Conservation (phyloP, 176 grass and related monocot species). For the Ananas comosus region DNA sequence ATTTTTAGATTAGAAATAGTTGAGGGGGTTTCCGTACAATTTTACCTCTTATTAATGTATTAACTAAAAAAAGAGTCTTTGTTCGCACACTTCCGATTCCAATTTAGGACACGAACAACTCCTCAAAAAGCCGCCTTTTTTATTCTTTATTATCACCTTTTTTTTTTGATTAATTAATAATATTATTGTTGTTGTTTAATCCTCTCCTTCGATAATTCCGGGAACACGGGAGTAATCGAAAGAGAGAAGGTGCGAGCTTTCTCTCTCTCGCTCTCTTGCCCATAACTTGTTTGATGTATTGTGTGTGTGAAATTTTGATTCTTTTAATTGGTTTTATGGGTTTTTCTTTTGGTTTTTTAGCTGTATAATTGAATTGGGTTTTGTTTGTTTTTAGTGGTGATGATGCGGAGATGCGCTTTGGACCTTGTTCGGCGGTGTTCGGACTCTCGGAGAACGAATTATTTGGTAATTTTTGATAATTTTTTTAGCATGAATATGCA, state of each 20-base stretch:
- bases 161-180: too few relatives aligned
- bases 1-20: too few relatives aligned
- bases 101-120: too few relatives aligned
- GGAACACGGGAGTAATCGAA: neutral
- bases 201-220: neutral
- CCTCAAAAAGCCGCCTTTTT: too few relatives aligned
- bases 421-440: neutral
- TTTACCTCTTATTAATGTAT: too few relatives aligned
- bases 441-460: neutral
- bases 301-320: neutral
- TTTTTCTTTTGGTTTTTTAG: neutral
- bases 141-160: too few relatives aligned
- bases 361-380: neutral
- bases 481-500: neutral
- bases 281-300: conserved; percentile 4
- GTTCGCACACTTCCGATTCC: too few relatives aligned
- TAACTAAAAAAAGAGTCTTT: too few relatives aligned
- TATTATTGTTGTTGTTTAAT: too few relatives aligned
- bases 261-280: neutral
- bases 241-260: neutral
- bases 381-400: neutral
- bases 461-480: conserved; percentile 11
- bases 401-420: neutral
- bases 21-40: too few relatives aligned
- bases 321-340: neutral